Evolutionary conservation across 805 yeast genomes (phyloP).

Genomic region (Cyberlindnera nakhonratchasimensis): DNA sequence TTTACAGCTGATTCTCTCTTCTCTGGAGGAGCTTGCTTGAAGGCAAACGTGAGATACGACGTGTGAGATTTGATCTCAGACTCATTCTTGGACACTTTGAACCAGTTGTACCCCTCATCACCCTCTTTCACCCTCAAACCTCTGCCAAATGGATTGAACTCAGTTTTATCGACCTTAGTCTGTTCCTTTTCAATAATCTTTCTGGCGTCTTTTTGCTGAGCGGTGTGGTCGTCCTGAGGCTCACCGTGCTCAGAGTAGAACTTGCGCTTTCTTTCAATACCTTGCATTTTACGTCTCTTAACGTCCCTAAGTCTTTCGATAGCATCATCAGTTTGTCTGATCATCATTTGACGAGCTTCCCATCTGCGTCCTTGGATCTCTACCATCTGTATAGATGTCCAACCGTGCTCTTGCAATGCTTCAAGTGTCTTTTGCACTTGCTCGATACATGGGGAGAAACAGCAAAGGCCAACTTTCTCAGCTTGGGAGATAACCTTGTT

Average conservation of each 20-base stretch:
- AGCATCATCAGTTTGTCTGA: conserved; percentile 75
- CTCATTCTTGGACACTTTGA: conserved; percentile 78
- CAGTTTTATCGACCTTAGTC: conserved; percentile 39
- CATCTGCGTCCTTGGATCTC: conserved; percentile 81
- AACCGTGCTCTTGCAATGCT: conserved; percentile 69
- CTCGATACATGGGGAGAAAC: conserved; percentile 97
- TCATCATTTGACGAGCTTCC: conserved; percentile 91
- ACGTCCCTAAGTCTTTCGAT: conserved; percentile 77
- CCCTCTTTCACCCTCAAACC: conserved; percentile 87
- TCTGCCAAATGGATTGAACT: conserved; percentile 90
- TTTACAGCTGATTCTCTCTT: conserved; percentile 3
- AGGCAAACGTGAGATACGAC: conserved; percentile 89
- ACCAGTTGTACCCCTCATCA: conserved; percentile 76
- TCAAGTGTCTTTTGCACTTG: conserved; percentile 88
- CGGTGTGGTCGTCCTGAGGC: conserved; percentile 22
- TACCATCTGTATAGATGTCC: conserved; percentile 88
- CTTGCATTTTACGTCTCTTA: conserved; percentile 63
- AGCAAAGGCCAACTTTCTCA: conserved; percentile 70
- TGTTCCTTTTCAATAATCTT: conserved; percentile 23
- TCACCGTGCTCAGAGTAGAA: conserved; percentile 28
- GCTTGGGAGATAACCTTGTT: conserved; percentile 48
- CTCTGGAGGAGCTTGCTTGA: conserved; percentile 31
- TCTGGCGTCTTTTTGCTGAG: conserved; percentile 27
- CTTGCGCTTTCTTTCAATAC: conserved; percentile 50
- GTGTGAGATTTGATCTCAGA: conserved; percentile 90